A percentile compares a stretch with the other conserved stretches of the same genome.
Conservation (phyloP, 2,329 filamentous ascomycete species). For the Pseudogymnoascus sp. region DNA sequence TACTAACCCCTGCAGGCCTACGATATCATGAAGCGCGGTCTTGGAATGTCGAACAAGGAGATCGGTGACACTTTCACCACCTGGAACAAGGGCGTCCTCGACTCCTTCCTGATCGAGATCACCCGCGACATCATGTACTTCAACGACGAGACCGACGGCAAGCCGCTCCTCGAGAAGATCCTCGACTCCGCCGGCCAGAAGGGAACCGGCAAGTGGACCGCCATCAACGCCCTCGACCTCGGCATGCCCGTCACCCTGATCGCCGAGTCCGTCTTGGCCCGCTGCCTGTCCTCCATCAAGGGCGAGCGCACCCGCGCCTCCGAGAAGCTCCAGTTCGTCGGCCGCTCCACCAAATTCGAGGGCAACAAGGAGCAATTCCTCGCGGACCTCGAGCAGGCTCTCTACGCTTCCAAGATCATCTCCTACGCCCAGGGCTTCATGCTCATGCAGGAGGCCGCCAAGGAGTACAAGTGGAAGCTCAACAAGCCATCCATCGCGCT, state of each 20-base stretch:
- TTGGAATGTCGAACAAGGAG: slow-evolving; percentile 83
- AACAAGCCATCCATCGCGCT: slow-evolving; percentile 99
- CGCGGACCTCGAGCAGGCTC: slow-evolving; percentile 93
- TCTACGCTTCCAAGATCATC: slow-evolving; percentile 99
- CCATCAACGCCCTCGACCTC: slow-evolving; percentile 96
- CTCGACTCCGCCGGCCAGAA: slow-evolving; percentile 98
- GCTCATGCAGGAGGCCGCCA: slow-evolving; percentile 98
- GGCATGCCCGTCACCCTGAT: slow-evolving; percentile 98
- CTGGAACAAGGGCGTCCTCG: slow-evolving; percentile 98
- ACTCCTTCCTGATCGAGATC: slow-evolving; percentile 99
- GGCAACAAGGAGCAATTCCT: slow-evolving; percentile 92
- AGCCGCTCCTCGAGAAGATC: slow-evolving; percentile 94
- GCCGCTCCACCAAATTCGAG: slow-evolving; percentile 71
- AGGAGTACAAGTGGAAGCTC: slow-evolving; percentile 95
- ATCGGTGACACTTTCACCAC: slow-evolving; percentile 89
- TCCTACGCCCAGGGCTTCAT: slow-evolving; percentile 99
- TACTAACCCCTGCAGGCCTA: slow-evolving; percentile 60
- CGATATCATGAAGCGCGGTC: slow-evolving; percentile 98
- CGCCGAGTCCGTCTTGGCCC: slow-evolving; percentile 90
- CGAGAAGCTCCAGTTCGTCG: slow-evolving; percentile 62
- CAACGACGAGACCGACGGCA: slow-evolving; percentile 82
- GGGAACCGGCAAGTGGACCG: slow-evolving; percentile 99
- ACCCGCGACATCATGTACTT: slow-evolving; percentile 97
- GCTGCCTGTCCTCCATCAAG: slow-evolving; percentile 93
- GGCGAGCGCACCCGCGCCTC: slow-evolving; percentile 80